A percentile compares a stretch with the other conserved stretches of the same genome.
phyloP scores from a whole-genome alignment of 140 eudicot species.

The Bidens hawaiensis region DNA sequence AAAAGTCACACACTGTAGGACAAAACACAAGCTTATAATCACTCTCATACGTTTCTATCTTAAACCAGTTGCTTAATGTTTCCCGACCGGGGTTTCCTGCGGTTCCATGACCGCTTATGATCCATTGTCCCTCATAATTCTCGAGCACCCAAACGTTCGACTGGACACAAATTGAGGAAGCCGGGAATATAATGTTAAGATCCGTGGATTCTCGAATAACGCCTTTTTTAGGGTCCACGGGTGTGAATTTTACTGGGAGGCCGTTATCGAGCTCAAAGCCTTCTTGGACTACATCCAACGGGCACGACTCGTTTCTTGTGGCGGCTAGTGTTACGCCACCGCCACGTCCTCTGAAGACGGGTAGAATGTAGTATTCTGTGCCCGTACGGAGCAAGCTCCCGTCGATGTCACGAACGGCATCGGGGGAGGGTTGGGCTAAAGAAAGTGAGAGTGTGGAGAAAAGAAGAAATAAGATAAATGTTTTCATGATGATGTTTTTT shows the following conservation, averaged over 20 bases:
- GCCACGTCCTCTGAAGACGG: constrained; percentile 44
- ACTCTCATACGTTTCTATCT: constrained; percentile 28
- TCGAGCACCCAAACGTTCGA: constrained; percentile 9
- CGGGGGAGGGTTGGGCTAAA: constrained; percentile 20
- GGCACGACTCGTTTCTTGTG: constrained; percentile 41
- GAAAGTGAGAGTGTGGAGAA: constrained; percentile 17
- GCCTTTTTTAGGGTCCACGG: constrained; percentile 4
- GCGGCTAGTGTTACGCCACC: constrained; percentile 50
- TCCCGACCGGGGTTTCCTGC: constrained; percentile 13
- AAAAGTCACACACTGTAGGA: constrained; percentile 29
- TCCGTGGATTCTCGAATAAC: constrained; percentile 28
- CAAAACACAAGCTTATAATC: constrained; percentile 37
- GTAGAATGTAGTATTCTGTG: constrained; percentile 41
- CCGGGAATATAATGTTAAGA: constrained; percentile 26
- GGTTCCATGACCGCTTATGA: not conserved
- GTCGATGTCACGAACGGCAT: constrained; percentile 35
- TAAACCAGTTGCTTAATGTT: constrained; percentile 32
- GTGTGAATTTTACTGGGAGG: constrained; percentile 6
- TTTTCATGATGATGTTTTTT: constrained; percentile 26
- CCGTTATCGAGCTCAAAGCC: not conserved
- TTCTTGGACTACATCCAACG: constrained; percentile 49
- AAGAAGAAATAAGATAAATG: constrained; percentile 5
- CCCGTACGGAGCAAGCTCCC: constrained; percentile 29
- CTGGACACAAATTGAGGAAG: not conserved
- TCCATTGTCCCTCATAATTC: not conserved